A percentile compares a stretch with the other conserved stretches of the same genome.
These are phyloP conservation scores for Tetrapisispora pingtungensis DNA, from an alignment of 805 yeast species.

Conservation along the genomic window DNA sequence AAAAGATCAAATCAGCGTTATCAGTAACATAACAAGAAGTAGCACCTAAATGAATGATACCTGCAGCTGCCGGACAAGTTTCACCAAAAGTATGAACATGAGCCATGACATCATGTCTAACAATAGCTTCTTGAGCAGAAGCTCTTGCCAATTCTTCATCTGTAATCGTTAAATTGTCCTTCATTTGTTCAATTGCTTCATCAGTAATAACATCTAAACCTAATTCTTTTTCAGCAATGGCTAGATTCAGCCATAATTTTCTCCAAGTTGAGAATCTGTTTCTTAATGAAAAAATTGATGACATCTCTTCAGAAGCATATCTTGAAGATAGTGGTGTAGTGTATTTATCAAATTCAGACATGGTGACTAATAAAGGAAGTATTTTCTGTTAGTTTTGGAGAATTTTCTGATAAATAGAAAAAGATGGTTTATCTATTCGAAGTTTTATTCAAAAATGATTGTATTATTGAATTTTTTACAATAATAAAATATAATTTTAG, in stretches of 20 bases:
- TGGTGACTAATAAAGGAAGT: slow-evolving; percentile 2
- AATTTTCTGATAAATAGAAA: no score
- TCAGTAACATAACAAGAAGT: slow-evolving; percentile 97
- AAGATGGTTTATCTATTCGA: no score
- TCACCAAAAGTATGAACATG: slow-evolving; percentile 94
- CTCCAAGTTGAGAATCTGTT: slow-evolving; percentile 98
- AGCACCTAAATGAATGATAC: slow-evolving; percentile 96
- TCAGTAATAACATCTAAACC: slow-evolving; percentile 80
- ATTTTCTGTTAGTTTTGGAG: neutral
- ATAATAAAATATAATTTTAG: no score
- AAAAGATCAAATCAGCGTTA: slow-evolving; percentile 92
- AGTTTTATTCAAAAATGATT: no score
- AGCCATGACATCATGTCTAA: slow-evolving; percentile 99
- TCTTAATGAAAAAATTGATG: slow-evolving; percentile 80
- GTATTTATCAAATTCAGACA: slow-evolving; percentile 55
- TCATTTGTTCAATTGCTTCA: slow-evolving; percentile 85
- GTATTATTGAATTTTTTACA: no score
- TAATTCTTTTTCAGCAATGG: slow-evolving; percentile 87
- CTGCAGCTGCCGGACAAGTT: slow-evolving; percentile 91
- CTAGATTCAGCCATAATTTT: slow-evolving; percentile 89
- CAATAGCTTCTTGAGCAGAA: slow-evolving; percentile 88
- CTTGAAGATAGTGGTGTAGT: slow-evolving; percentile 91
- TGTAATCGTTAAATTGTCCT: slow-evolving; percentile 64
- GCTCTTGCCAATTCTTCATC: slow-evolving; percentile 91
- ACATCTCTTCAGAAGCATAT: slow-evolving; percentile 97